These are phyloP conservation scores for Crotalaria pallida DNA, from an alignment of 306 rosid species.

Conservation along the genomic window DNA sequence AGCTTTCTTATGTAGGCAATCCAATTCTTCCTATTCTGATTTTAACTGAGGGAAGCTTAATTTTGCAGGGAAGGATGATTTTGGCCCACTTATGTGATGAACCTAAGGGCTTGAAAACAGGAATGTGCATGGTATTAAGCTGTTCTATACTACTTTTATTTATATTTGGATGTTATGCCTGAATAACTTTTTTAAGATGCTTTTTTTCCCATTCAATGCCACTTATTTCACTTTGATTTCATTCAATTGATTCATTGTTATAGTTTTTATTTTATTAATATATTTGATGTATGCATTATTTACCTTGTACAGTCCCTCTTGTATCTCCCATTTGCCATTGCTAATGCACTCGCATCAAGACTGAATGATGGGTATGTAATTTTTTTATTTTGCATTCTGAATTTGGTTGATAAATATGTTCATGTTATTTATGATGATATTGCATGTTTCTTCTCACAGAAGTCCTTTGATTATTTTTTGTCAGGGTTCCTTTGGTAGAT, in stretches of 20 bases:
- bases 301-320: constrained; percentile 57
- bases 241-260: neutral
- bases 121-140: constrained; percentile 93
- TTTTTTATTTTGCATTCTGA: constrained; percentile 13
- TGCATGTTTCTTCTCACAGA: constrained; percentile 17
- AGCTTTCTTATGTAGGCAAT: constrained; percentile 1
- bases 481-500: constrained; percentile 73
- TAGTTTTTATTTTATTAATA: neutral
- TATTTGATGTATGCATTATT: constrained; percentile 12
- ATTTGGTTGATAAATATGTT: neutral
- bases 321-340: constrained; percentile 86
- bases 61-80: constrained; percentile 94
- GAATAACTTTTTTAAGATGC: neutral
- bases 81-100: constrained; percentile 95
- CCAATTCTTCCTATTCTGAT: neutral
- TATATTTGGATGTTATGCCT: constrained; percentile 11
- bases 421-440: constrained; percentile 6
- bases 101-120: constrained; percentile 97
- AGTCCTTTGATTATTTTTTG: constrained; percentile 23
- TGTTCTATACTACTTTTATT: no score
- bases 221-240: constrained; percentile 1
- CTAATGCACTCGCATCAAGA: constrained; percentile 77
- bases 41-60: constrained; percentile 24
- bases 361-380: constrained; percentile 75
- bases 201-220: neutral